These are phyloP conservation scores for Boletus tylopilopsis DNA, from an alignment of 768 basidiomycete species.

Conservation along the genomic window DNA sequence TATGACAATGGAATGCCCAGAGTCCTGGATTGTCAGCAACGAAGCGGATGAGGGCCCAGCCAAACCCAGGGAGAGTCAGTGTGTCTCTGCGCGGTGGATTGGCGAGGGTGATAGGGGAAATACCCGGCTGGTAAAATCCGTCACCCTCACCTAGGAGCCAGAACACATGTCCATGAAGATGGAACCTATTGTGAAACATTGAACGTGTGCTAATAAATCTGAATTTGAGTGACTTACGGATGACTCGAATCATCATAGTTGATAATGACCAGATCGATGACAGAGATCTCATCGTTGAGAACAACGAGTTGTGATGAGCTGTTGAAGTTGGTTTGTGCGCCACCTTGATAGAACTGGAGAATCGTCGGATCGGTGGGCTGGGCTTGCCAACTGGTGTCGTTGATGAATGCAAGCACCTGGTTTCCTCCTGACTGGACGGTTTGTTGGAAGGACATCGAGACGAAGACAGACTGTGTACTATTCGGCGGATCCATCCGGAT, in stretches of 20 bases:
- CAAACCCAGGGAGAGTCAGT: constrained; percentile 36
- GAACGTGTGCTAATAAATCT: neutral
- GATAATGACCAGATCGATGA: constrained; percentile 22
- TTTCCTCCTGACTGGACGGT: constrained; percentile 24
- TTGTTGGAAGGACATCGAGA: constrained; percentile 26
- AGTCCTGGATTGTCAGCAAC: constrained; percentile 42
- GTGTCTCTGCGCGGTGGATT: constrained; percentile 43
- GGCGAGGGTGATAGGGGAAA: constrained; percentile 28
- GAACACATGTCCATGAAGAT: constrained; percentile 37
- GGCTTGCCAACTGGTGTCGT: constrained; percentile 26
- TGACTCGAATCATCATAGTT: constrained; percentile 30
- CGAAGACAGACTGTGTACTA: constrained; percentile 15
- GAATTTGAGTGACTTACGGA: constrained; percentile 18
- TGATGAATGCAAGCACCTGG: constrained; percentile 25
- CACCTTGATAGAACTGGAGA: constrained; percentile 23
- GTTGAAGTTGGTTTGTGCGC: constrained; percentile 26
- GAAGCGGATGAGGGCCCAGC: constrained; percentile 38
- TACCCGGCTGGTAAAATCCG: constrained; percentile 30
- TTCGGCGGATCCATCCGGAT: constrained; percentile 27
- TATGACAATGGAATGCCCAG: constrained; percentile 47
- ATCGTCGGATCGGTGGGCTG: constrained; percentile 27
- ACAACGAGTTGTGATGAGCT: constrained; percentile 23
- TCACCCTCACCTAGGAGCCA: constrained; percentile 35
- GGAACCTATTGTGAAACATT: constrained; percentile 32
- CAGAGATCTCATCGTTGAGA: constrained; percentile 24